Evolutionary conservation across 768 basidiomycete genomes (phyloP).

Genomic region (Termitomyces bulborhizus): DNA sequence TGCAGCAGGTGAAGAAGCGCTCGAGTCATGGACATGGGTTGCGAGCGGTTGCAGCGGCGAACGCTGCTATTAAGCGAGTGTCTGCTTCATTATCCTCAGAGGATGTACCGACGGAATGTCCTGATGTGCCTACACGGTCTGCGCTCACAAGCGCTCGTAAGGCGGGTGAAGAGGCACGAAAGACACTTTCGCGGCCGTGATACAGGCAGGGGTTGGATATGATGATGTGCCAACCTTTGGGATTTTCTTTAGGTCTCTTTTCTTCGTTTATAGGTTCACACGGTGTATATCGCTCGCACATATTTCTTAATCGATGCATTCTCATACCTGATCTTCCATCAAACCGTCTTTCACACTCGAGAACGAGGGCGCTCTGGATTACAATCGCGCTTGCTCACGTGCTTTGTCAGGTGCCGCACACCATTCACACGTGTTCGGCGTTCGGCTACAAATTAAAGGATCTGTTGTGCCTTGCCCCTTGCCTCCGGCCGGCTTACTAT

Average conservation of each 20-base stretch:
- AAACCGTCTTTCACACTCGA: too few species aligned
- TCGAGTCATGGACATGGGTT: slow-evolving; percentile 48
- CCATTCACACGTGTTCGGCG: too few species aligned
- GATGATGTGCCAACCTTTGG: background rate
- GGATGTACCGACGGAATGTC: slow-evolving; percentile 6
- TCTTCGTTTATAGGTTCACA: background rate
- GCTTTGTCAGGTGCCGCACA: too few species aligned
- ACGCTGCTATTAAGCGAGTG: slow-evolving; percentile 31
- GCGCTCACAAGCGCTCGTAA: slow-evolving; percentile 40
- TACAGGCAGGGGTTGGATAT: background rate
- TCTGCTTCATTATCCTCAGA: slow-evolving; percentile 11
- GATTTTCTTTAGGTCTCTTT: background rate
- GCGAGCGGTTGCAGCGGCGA: slow-evolving; percentile 57
- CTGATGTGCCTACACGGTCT: slow-evolving; percentile 23
- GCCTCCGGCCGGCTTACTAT: too few species aligned
- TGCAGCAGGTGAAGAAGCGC: slow-evolving; percentile 29
- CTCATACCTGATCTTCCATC: background rate
- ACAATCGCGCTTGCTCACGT: too few species aligned
- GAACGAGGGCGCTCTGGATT: too few species aligned
- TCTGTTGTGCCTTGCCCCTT: too few species aligned
- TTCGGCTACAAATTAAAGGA: too few species aligned
- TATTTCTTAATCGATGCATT: background rate
- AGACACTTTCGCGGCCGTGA: slow-evolving; percentile 33
- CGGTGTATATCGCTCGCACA: background rate
- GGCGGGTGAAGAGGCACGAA: slow-evolving; percentile 47